Percentiles rank a stretch among this genome's conserved stretches.
phyloP scores from a whole-genome alignment of 73 alveolate species.

The Paramecium primaurelia region DNA sequence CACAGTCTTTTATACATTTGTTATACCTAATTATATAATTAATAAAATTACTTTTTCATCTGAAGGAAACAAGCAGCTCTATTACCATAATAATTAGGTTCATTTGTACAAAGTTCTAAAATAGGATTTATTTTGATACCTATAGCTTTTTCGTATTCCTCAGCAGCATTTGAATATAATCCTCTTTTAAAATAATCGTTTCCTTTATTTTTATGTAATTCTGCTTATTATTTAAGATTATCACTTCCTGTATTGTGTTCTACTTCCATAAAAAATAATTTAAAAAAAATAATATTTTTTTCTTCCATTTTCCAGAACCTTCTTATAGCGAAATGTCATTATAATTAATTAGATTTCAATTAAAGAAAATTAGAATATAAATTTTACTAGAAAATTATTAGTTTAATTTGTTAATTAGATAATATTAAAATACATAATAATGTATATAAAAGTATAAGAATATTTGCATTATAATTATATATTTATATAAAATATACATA shows the following conservation, averaged over 20 bases:
- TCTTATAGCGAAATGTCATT: not conserved
- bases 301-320: not conserved
- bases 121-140: not conserved
- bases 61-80: conserved; percentile 87
- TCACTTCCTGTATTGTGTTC: not conserved
- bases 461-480: too few relatives aligned
- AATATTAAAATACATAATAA: not conserved
- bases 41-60: conserved; percentile 65
- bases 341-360: not conserved
- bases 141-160: conserved; percentile 82
- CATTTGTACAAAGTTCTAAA: conserved; percentile 68
- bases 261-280: not conserved
- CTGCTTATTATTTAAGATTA: conserved; percentile 57
- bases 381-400: not conserved
- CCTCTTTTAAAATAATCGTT: conserved; percentile 85
- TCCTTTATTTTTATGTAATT: conserved; percentile 83
- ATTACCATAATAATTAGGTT: conserved; percentile 84
- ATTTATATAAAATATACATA: not conserved
- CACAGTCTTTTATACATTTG: conserved; percentile 86
- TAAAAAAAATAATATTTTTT: not conserved
- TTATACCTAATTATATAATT: conserved; percentile 47
- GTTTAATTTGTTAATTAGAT: not conserved
- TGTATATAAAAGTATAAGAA: not conserved
- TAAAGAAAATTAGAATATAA: not conserved
- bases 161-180: conserved; percentile 82